Base-by-base conservation (phyloP, 2,329 filamentous ascomycete genomes). In the Ophiobolus disseminans region DNA sequence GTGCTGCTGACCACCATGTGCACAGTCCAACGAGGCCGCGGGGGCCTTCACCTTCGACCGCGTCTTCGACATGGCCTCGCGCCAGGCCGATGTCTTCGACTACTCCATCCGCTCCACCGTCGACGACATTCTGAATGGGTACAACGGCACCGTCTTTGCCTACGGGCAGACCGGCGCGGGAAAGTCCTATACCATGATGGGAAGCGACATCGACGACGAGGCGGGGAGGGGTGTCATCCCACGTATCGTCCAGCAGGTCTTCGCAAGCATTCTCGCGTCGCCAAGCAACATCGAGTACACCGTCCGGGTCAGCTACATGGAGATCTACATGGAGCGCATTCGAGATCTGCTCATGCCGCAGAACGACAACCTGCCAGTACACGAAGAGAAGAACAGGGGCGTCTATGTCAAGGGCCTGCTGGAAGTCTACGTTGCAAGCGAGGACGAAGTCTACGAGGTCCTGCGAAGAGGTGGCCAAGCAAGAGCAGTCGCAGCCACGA, bases 151-250 rank as follows among this genome's bases (percentile, higher is more conserved):
- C 11, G 93, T 99, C 62, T 97, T 99, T 68, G 94, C 94, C 56
- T 99, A 99, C 73, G 94, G 94, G 60, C 94, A 97, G 81, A 99
- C 94, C 1, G 94, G 94, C 75, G 92, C 93, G 10, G 94, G 94
- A 80, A 99, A 99, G 81, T 97, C 94, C 17, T 97, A 96, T 74
- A 97, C 94, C 43, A 99, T 99, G 94, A 96, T 95, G 91, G 90
- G 90, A 53, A 89, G 89, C 40, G 92, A 93, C 75, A 97, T 99
- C 77, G 91, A 95, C 69, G 90, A 97, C 74, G 86, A 90, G 2
- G 83, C 87, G 25, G 88, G 87, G 59, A 90, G 92, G 73, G 94
- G 94, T 81, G 92, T 99, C 55, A 97, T 97, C 63, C 94, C 94
- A 40, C 88, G 94, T 67, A 97, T 97, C 62, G 88, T 97, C 62